Percentiles rank a stretch among this genome's conserved stretches.
These are phyloP conservation scores for Colletotrichum eleusines DNA, from an alignment of 2,329 filamentous ascomycete species.

Conservation along the genomic window DNA sequence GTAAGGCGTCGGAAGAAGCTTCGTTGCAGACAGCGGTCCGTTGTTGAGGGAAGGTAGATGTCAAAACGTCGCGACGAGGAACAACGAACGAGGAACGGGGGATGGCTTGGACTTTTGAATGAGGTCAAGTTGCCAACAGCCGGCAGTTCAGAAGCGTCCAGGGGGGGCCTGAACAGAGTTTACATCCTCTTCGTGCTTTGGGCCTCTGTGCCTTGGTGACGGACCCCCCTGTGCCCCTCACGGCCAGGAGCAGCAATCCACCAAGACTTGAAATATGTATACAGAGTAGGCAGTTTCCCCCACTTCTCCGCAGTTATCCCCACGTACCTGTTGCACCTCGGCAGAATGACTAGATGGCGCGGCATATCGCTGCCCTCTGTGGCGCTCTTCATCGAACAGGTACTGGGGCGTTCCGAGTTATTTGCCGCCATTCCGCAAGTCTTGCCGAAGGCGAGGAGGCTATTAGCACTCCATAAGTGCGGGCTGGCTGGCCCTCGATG, in stretches of 20 bases:
- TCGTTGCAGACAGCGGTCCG: conserved; percentile 4
- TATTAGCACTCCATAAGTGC: conserved; percentile 16
- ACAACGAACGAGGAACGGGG: not conserved
- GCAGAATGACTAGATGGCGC: conserved; percentile 27
- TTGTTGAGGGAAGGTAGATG: conserved; percentile 1
- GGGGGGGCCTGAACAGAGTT: conserved; percentile 31
- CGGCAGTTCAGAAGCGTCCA: conserved; percentile 21
- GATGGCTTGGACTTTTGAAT: conserved; percentile 30
- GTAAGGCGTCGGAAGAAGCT: not conserved
- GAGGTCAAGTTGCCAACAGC: conserved; percentile 19
- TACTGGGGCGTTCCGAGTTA: conserved; percentile 16
- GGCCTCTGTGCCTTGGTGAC: conserved; percentile 27
- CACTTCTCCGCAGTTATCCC: conserved; percentile 41
- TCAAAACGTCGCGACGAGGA: not conserved
- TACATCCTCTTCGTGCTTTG: conserved; percentile 32
- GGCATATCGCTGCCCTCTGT: conserved; percentile 27
- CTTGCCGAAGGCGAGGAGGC: not conserved
- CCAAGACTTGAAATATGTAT: conserved; percentile 33
- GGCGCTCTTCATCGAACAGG: not conserved
- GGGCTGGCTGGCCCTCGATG: not conserved
- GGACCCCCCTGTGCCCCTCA: conserved; percentile 18
- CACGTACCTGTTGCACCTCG: conserved; percentile 35
- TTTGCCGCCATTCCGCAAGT: conserved; percentile 10
- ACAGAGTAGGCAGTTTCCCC: conserved; percentile 21
- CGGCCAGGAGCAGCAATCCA: conserved; percentile 20